phyloP scores from a whole-genome alignment of 2,329 filamentous ascomycete genomes.

The Amesomyces nigricolor region DNA sequence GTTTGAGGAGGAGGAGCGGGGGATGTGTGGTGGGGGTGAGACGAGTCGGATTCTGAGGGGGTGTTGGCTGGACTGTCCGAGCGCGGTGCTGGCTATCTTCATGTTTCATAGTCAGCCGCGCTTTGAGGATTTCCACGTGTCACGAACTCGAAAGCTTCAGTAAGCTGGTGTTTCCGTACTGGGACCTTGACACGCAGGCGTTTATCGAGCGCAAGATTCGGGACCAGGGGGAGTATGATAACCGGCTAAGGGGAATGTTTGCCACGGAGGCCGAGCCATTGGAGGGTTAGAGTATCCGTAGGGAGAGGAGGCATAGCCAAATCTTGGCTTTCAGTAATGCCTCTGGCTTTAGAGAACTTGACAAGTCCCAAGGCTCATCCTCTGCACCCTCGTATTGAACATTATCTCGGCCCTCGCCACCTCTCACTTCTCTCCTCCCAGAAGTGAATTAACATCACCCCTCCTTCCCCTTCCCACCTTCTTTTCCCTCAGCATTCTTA shows the following conservation, averaged over 20 bases:
- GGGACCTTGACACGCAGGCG: not conserved
- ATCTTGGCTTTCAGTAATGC: too few species aligned
- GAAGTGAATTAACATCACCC: too few species aligned
- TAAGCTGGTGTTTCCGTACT: not conserved
- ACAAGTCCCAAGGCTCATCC: too few species aligned
- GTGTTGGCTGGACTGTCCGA: not conserved
- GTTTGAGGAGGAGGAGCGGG: not conserved
- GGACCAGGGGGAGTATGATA: slow-evolving; percentile 1
- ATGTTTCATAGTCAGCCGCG: not conserved
- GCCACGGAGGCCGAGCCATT: too few species aligned
- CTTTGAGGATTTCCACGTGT: not conserved
- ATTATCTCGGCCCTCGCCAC: too few species aligned
- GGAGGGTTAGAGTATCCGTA: too few species aligned
- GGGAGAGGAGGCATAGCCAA: too few species aligned
- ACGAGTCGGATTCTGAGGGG: not conserved
- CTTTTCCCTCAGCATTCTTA: too few species aligned
- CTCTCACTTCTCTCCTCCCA: too few species aligned
- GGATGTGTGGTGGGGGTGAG: not conserved
- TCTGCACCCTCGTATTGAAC: too few species aligned
- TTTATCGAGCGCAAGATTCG: not conserved
- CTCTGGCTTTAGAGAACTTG: too few species aligned
- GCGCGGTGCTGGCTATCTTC: not conserved
- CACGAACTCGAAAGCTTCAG: not conserved
- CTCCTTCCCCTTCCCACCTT: too few species aligned
- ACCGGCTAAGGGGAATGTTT: not conserved